A percentile compares a stretch with the other conserved stretches of the same genome.
Conservation (phyloP, 768 basidiomycete species). For the Rhizopogon roseolus region DNA sequence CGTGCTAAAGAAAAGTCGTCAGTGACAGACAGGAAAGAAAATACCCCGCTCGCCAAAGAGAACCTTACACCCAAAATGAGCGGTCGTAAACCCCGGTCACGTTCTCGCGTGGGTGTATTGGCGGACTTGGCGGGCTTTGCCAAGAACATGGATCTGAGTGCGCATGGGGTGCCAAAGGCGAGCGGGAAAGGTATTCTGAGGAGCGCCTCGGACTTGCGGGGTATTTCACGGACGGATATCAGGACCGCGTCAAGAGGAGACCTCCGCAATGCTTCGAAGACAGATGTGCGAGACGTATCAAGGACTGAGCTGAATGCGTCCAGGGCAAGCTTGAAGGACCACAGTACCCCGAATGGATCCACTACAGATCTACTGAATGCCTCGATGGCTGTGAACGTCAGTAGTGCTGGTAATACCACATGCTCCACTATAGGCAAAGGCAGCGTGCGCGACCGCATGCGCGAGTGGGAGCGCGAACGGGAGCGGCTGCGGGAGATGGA, state of each 20-base stretch:
- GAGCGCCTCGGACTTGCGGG: constrained; percentile 36
- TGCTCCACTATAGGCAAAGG: constrained; percentile 15
- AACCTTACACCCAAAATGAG: constrained; percentile 14
- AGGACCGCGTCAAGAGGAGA: background rate
- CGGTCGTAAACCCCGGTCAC: constrained; percentile 21
- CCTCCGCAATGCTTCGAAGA: background rate
- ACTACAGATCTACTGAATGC: constrained; percentile 13
- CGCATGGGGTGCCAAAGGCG: constrained; percentile 17
- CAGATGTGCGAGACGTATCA: background rate
- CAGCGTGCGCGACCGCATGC: constrained; percentile 54
- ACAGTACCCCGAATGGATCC: constrained; percentile 6
- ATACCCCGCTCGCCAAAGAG: constrained; percentile 24
- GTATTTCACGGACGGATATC: constrained; percentile 10
- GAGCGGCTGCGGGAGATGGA: constrained; percentile 68
- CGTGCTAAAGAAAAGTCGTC: constrained; percentile 6
- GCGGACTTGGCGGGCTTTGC: constrained; percentile 35
- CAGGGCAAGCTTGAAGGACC: constrained; percentile 14
- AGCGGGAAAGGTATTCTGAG: constrained; percentile 22
- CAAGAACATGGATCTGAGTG: constrained; percentile 26
- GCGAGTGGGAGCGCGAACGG: constrained; percentile 73
- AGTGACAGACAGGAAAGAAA: background rate
- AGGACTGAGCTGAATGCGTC: background rate
- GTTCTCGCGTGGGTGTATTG: constrained; percentile 28
- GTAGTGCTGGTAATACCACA: background rate
- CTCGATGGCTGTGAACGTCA: constrained; percentile 5